These are phyloP conservation scores for Pichia nanzhaoensis DNA, from an alignment of 805 yeast species.

Conservation along the genomic window DNA sequence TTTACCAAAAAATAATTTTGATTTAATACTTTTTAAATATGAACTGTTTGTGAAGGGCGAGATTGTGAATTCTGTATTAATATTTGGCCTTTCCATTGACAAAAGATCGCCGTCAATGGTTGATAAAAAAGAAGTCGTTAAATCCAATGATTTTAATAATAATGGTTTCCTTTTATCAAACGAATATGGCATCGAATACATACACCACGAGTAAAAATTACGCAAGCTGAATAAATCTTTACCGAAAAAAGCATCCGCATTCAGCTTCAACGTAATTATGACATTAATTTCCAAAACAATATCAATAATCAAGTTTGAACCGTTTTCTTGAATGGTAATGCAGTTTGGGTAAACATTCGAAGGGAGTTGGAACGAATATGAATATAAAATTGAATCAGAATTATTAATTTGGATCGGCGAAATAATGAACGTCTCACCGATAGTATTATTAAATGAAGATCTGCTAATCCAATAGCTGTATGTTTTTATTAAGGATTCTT, in stretches of 20 bases:
- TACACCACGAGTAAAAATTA: conserved; percentile 52
- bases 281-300: conserved; percentile 45
- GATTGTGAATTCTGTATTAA: conserved; percentile 18
- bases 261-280: conserved; percentile 43
- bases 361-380: conserved; percentile 31
- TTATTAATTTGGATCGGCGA: conserved; percentile 4
- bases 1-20: conserved; percentile 19
- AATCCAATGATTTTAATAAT: conserved; percentile 39
- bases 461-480: background rate
- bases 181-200: conserved; percentile 60
- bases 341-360: conserved; percentile 32
- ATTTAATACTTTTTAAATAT: conserved; percentile 32
- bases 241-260: conserved; percentile 36
- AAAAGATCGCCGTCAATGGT: conserved; percentile 75
- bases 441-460: background rate
- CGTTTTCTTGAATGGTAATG: conserved; percentile 29
- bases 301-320: conserved; percentile 40
- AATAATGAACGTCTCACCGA: background rate
- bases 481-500: background rate
- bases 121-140: conserved; percentile 44
- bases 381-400: background rate
- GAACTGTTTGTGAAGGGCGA: conserved; percentile 48
- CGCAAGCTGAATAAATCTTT: conserved; percentile 11
- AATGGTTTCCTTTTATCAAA: conserved; percentile 54
- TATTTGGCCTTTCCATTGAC: conserved; percentile 36